Conservation (phyloP, 352 stramenopile genomes). For the Plasmopara halstedii region DNA sequence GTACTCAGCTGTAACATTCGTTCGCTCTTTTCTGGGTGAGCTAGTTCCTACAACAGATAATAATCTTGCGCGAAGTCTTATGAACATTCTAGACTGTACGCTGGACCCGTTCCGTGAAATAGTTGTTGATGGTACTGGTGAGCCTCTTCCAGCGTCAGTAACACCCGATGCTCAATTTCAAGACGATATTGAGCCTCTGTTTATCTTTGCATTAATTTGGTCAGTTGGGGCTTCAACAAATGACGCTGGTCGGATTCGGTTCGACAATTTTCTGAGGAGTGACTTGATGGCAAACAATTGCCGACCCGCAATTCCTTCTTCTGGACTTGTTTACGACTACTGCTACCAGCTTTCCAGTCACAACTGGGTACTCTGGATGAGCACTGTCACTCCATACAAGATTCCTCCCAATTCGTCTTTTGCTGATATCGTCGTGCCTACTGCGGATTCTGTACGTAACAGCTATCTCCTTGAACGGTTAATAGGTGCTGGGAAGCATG, state of each 20-base stretch:
- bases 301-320: conserved; percentile 42
- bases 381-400: conserved; percentile 83
- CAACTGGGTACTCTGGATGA: conserved; percentile 92
- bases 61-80: conserved; percentile 86
- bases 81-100: conserved; percentile 91
- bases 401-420: conserved; percentile 68
- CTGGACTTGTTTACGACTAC: conserved; percentile 87
- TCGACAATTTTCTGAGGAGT: conserved; percentile 85
- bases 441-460: conserved; percentile 89
- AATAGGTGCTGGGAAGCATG: conserved; percentile 79
- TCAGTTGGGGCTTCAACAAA: conserved; percentile 89
- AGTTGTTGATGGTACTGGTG: conserved; percentile 29
- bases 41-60: conserved; percentile 91
- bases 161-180: conserved; percentile 53
- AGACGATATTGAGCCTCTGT: conserved; percentile 76
- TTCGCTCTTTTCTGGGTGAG: conserved; percentile 83
- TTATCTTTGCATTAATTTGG: conserved; percentile 92
- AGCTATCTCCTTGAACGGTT: conserved; percentile 87
- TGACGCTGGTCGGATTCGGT: conserved; percentile 67
- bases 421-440: conserved; percentile 91
- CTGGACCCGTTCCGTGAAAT: conserved; percentile 63
- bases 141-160: conserved; percentile 31
- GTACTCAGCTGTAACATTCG: conserved; percentile 76
- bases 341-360: conserved; percentile 82
- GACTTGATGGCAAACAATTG: conserved; percentile 75